Evolutionary conservation across 1,139 yeast genomes (phyloP).

Genomic region (Yarrowia galli): DNA sequence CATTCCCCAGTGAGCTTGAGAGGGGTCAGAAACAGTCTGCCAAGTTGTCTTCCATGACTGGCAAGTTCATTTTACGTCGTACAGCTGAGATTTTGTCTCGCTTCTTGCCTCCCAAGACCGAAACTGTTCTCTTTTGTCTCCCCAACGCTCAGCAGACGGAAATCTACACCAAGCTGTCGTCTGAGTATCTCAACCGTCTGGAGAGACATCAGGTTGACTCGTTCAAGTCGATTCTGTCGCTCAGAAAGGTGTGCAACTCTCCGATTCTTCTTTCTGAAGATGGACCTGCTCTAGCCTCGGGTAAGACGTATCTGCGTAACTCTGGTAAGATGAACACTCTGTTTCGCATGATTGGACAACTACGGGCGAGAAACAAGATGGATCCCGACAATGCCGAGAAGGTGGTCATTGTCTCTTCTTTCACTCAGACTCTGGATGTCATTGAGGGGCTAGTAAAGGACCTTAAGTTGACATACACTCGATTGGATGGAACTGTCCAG

Average conservation of each 20-base stretch:
- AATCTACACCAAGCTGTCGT: slow-evolving; percentile 61
- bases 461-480: slow-evolving; percentile 59
- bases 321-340: slow-evolving; percentile 52
- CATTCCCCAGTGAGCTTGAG: slow-evolving; percentile 59
- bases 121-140: slow-evolving; percentile 75
- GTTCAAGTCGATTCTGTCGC: slow-evolving; percentile 67
- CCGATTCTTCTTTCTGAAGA: slow-evolving; percentile 64
- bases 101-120: slow-evolving; percentile 79
- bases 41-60: slow-evolving; percentile 68
- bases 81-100: slow-evolving; percentile 69
- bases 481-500: slow-evolving; percentile 89
- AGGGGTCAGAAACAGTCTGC: slow-evolving; percentile 68
- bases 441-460: slow-evolving; percentile 65
- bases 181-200: slow-evolving; percentile 59
- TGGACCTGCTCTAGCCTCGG: slow-evolving; percentile 37
- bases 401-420: slow-evolving; percentile 86
- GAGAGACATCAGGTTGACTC: slow-evolving; percentile 18
- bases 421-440: slow-evolving; percentile 84
- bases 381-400: slow-evolving; percentile 60
- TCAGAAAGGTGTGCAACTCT: slow-evolving; percentile 85
- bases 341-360: slow-evolving; percentile 46
- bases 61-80: slow-evolving; percentile 74
- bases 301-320: slow-evolving; percentile 6
- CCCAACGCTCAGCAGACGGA: slow-evolving; percentile 70
- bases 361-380: slow-evolving; percentile 47